Conservation (phyloP, 441 rosid genomes). For the Adansonia grandidieri region DNA sequence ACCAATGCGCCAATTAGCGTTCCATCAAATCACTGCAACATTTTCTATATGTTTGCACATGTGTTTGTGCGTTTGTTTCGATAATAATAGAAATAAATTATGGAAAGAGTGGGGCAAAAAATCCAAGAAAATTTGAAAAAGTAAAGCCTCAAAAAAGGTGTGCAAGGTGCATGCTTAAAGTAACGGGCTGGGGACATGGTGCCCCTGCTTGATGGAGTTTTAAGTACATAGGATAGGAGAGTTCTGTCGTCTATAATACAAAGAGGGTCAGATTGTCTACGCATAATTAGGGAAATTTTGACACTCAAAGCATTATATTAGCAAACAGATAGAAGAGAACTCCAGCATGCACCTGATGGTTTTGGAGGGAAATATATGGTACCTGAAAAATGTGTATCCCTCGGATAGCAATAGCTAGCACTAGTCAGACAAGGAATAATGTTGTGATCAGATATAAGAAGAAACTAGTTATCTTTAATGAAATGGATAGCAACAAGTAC, state of each 20-base stretch:
- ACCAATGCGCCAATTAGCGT: slow-evolving; percentile 9
- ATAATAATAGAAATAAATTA: neutral
- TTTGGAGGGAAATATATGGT: neutral
- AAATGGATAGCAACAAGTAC: slow-evolving; percentile 16
- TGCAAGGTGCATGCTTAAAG: slow-evolving; percentile 30
- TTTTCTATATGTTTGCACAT: neutral
- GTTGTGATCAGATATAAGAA: neutral
- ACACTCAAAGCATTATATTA: slow-evolving; percentile 11
- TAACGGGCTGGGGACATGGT: slow-evolving; percentile 34
- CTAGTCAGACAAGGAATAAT: neutral
- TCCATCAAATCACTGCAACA: slow-evolving; percentile 12
- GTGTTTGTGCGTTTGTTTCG: slow-evolving; percentile 26
- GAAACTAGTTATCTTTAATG: neutral
- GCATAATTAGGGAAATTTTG: slow-evolving; percentile 35
- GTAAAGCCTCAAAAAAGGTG: neutral
- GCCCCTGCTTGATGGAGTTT: slow-evolving; percentile 39
- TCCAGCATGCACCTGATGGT: neutral
- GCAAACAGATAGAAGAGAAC: neutral
- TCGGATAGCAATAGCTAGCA: neutral
- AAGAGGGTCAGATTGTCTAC: slow-evolving; percentile 47
- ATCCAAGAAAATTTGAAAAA: slow-evolving; percentile 13
- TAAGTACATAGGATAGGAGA: slow-evolving; percentile 34
- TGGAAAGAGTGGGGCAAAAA: slow-evolving; percentile 21
- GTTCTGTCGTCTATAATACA: slow-evolving; percentile 39
- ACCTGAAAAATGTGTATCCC: slow-evolving; percentile 2